Evolutionary conservation across 2,329 filamentous ascomycete species (phyloP).

Genomic region (Xylaria sp.): DNA sequence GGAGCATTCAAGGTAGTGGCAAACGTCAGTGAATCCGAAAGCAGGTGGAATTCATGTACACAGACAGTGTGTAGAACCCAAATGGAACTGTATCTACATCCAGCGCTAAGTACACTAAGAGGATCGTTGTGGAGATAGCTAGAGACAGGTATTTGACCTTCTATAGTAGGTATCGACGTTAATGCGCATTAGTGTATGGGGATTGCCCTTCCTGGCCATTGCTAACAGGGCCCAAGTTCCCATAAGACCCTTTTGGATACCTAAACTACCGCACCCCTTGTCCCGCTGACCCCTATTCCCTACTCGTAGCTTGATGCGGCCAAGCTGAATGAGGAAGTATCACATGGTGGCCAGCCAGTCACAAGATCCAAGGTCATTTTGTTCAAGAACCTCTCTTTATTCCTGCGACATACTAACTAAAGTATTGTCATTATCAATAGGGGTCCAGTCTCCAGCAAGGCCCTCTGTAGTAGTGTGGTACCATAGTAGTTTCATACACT

Average conservation of each 20-base stretch:
- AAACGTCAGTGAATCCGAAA: background rate
- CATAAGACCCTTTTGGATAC: conserved; percentile 1
- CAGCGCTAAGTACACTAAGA: no score
- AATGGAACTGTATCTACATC: no score
- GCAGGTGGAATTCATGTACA: no score
- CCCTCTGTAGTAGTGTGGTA: background rate
- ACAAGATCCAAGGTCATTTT: conserved; percentile 7
- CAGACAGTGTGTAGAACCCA: no score
- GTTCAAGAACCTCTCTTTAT: background rate
- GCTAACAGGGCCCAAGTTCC: background rate
- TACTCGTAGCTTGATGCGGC: conserved; percentile 6
- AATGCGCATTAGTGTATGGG: background rate
- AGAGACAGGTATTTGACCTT: background rate
- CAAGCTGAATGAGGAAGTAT: conserved; percentile 22
- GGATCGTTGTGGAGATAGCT: no score
- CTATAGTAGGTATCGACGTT: background rate
- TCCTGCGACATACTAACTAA: no score
- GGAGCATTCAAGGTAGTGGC: background rate
- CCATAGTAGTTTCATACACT: background rate
- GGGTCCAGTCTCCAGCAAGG: conserved; percentile 13
- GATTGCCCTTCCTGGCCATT: background rate
- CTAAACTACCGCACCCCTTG: background rate
- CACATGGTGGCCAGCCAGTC: conserved; percentile 13
- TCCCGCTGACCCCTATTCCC: conserved; percentile 18
- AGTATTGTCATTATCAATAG: conserved; percentile 1